phyloP scores from a whole-genome alignment of 345 rosid genomes.

The Murraya paniculata region DNA sequence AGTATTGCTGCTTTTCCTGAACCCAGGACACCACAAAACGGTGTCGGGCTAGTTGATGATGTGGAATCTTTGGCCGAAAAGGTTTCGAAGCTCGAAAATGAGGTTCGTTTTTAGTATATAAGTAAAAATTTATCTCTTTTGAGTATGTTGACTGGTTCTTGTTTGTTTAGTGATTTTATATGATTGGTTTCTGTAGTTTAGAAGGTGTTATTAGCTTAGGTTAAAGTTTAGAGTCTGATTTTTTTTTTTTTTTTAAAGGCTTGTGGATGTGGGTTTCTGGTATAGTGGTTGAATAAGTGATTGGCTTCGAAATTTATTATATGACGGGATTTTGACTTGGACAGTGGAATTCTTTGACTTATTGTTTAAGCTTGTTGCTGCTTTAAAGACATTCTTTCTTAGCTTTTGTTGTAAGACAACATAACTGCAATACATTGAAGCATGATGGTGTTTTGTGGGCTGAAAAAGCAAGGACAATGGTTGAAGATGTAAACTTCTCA shows the following conservation, averaged over 20 bases:
- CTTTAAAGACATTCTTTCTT: neutral
- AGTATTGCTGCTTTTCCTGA: constrained; percentile 42
- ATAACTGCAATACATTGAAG: neutral
- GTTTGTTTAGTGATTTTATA: neutral
- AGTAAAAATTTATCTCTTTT: neutral
- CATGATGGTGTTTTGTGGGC: neutral
- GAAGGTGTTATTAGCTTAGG: neutral
- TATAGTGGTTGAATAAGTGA: neutral
- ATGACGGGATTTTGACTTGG: neutral
- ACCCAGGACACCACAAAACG: constrained; percentile 45
- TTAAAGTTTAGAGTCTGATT: neutral
- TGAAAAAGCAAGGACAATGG: neutral
- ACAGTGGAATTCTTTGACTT: neutral
- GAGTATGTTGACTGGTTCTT: neutral
- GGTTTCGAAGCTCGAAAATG: constrained; percentile 66
- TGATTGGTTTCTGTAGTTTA: neutral
- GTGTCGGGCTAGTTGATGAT: constrained; percentile 30
- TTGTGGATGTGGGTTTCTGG: neutral
- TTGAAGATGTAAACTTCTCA: neutral
- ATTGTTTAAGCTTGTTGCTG: neutral
- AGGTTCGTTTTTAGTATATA: constrained; percentile 42
- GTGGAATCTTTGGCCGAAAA: constrained; percentile 41
- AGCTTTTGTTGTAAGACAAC: neutral
- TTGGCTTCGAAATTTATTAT: neutral
- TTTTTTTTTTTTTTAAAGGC: neutral